These are phyloP conservation scores for Papiliotrema nemorosa DNA, from an alignment of 1,284 basidiomycete genomes.

Conservation along the genomic window DNA sequence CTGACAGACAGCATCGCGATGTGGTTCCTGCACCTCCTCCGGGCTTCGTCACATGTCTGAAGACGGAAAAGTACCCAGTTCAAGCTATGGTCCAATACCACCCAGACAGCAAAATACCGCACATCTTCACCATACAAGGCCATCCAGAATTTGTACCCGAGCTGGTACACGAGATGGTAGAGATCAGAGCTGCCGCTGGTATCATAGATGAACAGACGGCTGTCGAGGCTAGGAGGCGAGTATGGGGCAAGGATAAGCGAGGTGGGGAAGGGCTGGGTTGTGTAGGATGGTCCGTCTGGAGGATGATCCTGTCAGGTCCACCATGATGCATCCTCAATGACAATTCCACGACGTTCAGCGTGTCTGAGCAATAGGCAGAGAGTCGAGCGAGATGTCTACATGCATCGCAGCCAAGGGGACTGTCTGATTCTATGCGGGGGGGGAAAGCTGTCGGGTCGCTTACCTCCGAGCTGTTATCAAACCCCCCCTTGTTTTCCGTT, in stretches of 20 bases:
- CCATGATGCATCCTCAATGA: no score
- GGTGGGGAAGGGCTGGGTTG: constrained; percentile 51
- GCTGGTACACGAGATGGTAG: constrained; percentile 52
- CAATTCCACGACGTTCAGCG: no score
- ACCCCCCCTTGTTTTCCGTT: no score
- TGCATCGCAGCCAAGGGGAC: no score
- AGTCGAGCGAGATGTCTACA: no score
- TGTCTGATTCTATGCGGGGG: no score
- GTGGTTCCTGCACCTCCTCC: constrained; percentile 50
- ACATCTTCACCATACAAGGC: constrained; percentile 52
- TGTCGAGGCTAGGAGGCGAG: constrained; percentile 45
- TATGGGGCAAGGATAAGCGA: constrained; percentile 49
- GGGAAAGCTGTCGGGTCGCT: no score
- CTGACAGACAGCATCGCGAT: constrained; percentile 50
- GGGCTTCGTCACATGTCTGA: constrained; percentile 49
- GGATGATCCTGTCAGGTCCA: constrained; percentile 49
- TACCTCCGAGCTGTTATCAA: no score
- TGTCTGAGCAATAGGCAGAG: no score
- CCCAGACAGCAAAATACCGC: constrained; percentile 40
- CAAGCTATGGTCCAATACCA: constrained; percentile 53
- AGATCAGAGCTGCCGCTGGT: constrained; percentile 46
- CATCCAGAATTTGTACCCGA: constrained; percentile 55
- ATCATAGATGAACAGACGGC: constrained; percentile 47
- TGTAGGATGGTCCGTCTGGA: constrained; percentile 52
- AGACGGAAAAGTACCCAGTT: constrained; percentile 47